Percentiles rank a stretch among this genome's conserved stretches.
phyloP scores from a whole-genome alignment of 1,139 yeast species.

The Yamadazyma blattariae region DNA sequence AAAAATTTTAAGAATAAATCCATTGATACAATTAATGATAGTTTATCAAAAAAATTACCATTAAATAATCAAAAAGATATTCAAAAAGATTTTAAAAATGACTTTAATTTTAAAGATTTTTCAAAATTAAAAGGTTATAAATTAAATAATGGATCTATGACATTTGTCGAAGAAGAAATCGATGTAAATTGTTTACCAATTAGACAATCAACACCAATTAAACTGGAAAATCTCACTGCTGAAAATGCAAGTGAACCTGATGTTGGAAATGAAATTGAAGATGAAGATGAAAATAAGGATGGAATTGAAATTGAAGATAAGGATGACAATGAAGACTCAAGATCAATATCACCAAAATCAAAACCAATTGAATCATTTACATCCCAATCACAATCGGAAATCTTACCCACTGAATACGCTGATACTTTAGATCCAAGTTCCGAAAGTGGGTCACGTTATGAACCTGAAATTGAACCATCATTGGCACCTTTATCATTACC shows the following conservation, averaged over 20 bases:
- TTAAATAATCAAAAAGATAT: neutral
- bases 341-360: neutral
- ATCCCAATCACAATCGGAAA: neutral
- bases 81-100: neutral
- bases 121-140: constrained; percentile 11
- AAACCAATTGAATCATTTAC: neutral
- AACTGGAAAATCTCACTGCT: too few relatives aligned
- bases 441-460: too few relatives aligned
- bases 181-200: constrained; percentile 2
- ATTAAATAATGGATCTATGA: constrained; percentile 10
- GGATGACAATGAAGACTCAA: neutral
- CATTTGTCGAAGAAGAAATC: constrained; percentile 5
- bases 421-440: neutral
- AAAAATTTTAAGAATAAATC: constrained; percentile 16
- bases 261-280: neutral
- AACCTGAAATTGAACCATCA: neutral
- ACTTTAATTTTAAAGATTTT: too few relatives aligned
- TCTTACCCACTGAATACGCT: neutral
- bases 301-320: neutral
- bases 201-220: constrained; percentile 2
- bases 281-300: neutral
- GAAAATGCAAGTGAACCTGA: neutral
- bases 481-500: too few relatives aligned
- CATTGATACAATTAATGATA: constrained; percentile 14
- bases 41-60: constrained; percentile 3